Evolutionary conservation across 2,329 filamentous ascomycete species (phyloP).

Genomic region (Colletotrichum sp.): DNA sequence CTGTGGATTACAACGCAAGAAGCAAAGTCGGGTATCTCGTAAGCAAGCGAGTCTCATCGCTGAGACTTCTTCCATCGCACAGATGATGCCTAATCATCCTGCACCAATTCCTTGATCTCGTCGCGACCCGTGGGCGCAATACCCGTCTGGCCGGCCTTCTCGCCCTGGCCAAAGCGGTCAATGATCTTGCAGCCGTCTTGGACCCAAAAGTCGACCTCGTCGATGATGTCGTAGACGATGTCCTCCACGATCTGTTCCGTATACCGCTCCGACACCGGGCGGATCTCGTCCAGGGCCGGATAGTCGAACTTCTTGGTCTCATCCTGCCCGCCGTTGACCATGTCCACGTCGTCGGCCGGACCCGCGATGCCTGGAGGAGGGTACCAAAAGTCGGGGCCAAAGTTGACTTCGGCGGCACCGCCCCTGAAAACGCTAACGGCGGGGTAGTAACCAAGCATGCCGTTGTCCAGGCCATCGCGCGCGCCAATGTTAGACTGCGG

Average conservation of each 20-base stretch:
- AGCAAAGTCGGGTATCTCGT: slow-evolving; percentile 14
- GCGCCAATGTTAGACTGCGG: slow-evolving; percentile 75
- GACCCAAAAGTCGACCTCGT: slow-evolving; percentile 91
- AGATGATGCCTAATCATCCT: slow-evolving; percentile 55
- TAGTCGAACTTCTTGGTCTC: neutral
- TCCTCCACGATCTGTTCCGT: slow-evolving; percentile 95
- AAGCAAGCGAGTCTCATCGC: neutral
- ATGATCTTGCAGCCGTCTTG: slow-evolving; percentile 65
- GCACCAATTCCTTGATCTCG: slow-evolving; percentile 70
- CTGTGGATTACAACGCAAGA: neutral
- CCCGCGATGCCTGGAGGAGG: slow-evolving; percentile 68
- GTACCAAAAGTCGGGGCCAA: slow-evolving; percentile 92
- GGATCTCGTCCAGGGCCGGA: slow-evolving; percentile 40
- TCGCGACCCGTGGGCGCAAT: slow-evolving; percentile 50
- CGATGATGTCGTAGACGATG: slow-evolving; percentile 88
- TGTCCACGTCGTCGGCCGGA: slow-evolving; percentile 52
- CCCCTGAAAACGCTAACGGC: slow-evolving; percentile 91
- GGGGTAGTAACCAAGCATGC: slow-evolving; percentile 94
- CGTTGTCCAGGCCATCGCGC: slow-evolving; percentile 89
- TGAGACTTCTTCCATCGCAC: neutral
- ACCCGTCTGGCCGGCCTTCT: slow-evolving; percentile 47
- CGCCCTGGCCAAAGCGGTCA: slow-evolving; percentile 42
- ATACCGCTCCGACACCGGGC: slow-evolving; percentile 79
- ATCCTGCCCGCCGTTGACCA: slow-evolving; percentile 35
- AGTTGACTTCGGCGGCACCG: slow-evolving; percentile 91